A percentile compares a stretch with the other conserved stretches of the same genome.
Conservation (phyloP, 2,329 filamentous ascomycete genomes). For the Xylaria sp. region DNA sequence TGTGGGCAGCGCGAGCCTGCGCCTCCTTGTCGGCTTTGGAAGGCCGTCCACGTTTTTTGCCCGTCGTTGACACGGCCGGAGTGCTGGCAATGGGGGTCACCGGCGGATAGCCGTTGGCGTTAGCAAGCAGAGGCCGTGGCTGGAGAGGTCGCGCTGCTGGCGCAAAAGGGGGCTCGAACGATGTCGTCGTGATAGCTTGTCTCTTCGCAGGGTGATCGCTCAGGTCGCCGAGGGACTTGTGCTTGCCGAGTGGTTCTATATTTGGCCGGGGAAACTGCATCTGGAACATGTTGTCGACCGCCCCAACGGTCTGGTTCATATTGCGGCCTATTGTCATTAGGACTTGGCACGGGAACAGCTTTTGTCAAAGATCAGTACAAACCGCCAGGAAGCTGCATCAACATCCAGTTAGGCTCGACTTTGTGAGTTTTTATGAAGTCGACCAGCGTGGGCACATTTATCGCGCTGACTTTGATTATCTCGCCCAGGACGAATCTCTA, state of each 20-base stretch:
- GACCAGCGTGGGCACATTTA: conserved; percentile 58
- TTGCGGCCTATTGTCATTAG: conserved; percentile 55
- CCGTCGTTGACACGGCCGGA: conserved; percentile 42
- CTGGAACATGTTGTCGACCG: conserved; percentile 53
- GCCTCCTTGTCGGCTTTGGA: conserved; percentile 57
- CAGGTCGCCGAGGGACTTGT: conserved; percentile 51
- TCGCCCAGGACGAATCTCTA: conserved; percentile 68
- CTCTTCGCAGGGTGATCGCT: conserved; percentile 50
- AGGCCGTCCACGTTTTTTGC: conserved; percentile 58
- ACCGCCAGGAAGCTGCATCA: conserved; percentile 61
- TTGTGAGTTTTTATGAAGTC: conserved; percentile 57
- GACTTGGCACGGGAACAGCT: conserved; percentile 30
- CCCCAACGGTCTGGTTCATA: conserved; percentile 58
- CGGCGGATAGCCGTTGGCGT: conserved; percentile 46
- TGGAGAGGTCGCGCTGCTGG: conserved; percentile 46
- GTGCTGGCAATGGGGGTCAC: conserved; percentile 33
- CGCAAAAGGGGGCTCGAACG: conserved; percentile 43
- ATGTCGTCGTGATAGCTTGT: conserved; percentile 45
- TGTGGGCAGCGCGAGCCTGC: conserved; percentile 48
- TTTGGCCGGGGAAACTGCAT: conserved; percentile 48
- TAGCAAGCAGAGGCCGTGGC: conserved; percentile 46
- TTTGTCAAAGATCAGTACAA: conserved; percentile 41
- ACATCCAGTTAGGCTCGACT: conserved; percentile 58
- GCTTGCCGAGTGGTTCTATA: conserved; percentile 47
- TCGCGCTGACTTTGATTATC: conserved; percentile 65